A percentile compares a stretch with the other conserved stretches of the same genome.
phyloP scores from a whole-genome alignment of 2,329 filamentous ascomycete species.

The Alternaria atra region DNA sequence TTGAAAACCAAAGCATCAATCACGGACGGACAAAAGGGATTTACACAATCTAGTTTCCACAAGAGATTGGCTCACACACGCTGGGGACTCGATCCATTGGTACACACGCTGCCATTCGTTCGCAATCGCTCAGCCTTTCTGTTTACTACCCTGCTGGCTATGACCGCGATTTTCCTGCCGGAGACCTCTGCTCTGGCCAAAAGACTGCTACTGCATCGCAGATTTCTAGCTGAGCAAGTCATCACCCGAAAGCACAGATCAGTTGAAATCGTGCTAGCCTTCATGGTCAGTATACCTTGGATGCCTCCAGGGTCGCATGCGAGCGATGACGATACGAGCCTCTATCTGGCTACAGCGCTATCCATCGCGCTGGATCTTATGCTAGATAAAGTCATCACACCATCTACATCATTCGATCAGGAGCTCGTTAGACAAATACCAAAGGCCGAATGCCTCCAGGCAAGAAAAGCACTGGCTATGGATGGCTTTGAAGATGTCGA shows the following conservation, averaged over 20 bases:
- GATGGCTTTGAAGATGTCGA: constrained; percentile 74
- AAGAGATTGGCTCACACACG: constrained; percentile 75
- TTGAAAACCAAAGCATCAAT: constrained; percentile 5
- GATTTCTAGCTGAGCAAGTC: constrained; percentile 68
- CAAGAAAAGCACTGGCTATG: constrained; percentile 69
- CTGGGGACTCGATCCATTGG: constrained; percentile 74
- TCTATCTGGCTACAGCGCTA: constrained; percentile 74
- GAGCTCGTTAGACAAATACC: constrained; percentile 61
- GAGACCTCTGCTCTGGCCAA: constrained; percentile 71
- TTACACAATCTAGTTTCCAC: constrained; percentile 64
- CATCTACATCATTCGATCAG: constrained; percentile 60
- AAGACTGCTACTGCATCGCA: constrained; percentile 70
- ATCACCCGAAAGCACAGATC: constrained; percentile 71
- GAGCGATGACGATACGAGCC: constrained; percentile 76
- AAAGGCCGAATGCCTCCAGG: constrained; percentile 73
- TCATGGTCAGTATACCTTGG: constrained; percentile 80
- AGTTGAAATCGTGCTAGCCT: constrained; percentile 76
- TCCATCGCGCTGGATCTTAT: constrained; percentile 75
- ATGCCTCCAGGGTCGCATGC: constrained; percentile 73
- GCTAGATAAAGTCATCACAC: constrained; percentile 73
- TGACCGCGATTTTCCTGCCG: constrained; percentile 73
- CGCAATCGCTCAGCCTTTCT: constrained; percentile 74
- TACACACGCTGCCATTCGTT: constrained; percentile 73
- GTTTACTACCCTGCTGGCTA: constrained; percentile 75
- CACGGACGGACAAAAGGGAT: not conserved